phyloP scores from a whole-genome alignment of 1,284 basidiomycete species.

The Irpex lacteus region DNA sequence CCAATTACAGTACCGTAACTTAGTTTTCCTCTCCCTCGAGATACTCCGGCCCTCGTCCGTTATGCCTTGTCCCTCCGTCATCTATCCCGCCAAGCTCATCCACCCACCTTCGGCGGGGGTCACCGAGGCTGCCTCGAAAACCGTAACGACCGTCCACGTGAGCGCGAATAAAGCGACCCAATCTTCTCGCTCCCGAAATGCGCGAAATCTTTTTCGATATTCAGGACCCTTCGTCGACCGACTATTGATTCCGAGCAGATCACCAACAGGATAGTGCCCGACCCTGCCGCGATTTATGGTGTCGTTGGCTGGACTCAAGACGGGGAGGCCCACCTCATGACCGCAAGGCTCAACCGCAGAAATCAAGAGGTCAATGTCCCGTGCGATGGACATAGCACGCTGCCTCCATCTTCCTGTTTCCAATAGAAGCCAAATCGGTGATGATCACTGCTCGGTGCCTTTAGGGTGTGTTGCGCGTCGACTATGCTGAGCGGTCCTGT shows the following conservation, averaged over 20 bases:
- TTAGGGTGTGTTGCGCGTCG: neutral
- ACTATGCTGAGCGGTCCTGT: neutral
- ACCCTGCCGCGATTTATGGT: neutral
- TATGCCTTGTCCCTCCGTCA: neutral
- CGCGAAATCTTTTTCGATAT: neutral
- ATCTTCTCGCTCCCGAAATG: neutral
- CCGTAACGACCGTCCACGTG: neutral
- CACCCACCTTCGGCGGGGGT: neutral
- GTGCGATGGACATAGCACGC: neutral
- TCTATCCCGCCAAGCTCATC: neutral
- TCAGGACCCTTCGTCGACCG: neutral
- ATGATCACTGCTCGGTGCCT: neutral
- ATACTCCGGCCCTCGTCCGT: conserved; percentile 1
- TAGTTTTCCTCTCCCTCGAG: neutral
- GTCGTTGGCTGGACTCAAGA: neutral
- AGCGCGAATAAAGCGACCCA: neutral
- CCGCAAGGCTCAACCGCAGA: neutral
- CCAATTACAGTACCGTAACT: conserved; percentile 2
- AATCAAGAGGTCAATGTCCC: neutral
- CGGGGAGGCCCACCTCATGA: neutral
- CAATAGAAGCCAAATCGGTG: neutral
- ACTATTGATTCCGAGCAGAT: neutral
- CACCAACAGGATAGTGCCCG: neutral
- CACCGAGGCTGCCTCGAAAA: neutral
- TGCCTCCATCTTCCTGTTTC: neutral